phyloP scores from a whole-genome alignment of 2,329 filamentous ascomycete genomes.

The Ophiostoma populinum region DNA sequence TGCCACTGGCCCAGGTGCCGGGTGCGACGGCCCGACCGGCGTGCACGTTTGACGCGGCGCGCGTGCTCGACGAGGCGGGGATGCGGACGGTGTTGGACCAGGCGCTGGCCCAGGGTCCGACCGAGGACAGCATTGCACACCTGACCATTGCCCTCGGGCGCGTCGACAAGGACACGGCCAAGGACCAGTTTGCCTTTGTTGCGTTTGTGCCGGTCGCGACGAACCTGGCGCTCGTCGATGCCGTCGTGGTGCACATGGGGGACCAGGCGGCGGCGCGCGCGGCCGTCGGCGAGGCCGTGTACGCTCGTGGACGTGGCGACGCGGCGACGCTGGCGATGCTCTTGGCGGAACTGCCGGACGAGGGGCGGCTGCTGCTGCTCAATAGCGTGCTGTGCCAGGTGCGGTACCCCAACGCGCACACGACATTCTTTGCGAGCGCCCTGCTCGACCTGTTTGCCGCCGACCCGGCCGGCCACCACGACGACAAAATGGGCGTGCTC shows the following conservation, averaged over 20 bases:
- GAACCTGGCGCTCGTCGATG: conserved; percentile 57
- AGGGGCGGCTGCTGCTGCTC: conserved; percentile 71
- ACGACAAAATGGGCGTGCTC: conserved; percentile 57
- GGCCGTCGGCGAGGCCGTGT: conserved; percentile 45
- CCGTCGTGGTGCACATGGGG: conserved; percentile 69
- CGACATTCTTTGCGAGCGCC: conserved; percentile 79
- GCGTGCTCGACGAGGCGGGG: conserved; percentile 35
- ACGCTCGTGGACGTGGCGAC: conserved; percentile 41
- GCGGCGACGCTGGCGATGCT: conserved; percentile 60
- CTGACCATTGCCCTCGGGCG: conserved; percentile 51
- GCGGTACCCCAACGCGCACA: conserved; percentile 75
- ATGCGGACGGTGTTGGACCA: conserved; percentile 42
- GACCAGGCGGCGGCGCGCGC: conserved; percentile 48
- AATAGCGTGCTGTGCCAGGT: conserved; percentile 81
- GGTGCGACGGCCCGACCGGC: conserved; percentile 53
- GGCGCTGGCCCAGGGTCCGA: conserved; percentile 41
- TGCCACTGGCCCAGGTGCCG: conserved; percentile 62
- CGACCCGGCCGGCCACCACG: conserved; percentile 56
- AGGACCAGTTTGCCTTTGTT: conserved; percentile 36
- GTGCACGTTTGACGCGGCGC: conserved; percentile 44
- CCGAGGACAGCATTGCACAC: conserved; percentile 57
- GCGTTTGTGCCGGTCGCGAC: conserved; percentile 51
- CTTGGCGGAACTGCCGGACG: conserved; percentile 54
- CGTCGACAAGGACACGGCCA: conserved; percentile 15
- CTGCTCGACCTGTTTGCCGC: conserved; percentile 72